Evolutionary conservation across 805 yeast genomes (phyloP).

Genomic region (Metschnikowia borealis): DNA sequence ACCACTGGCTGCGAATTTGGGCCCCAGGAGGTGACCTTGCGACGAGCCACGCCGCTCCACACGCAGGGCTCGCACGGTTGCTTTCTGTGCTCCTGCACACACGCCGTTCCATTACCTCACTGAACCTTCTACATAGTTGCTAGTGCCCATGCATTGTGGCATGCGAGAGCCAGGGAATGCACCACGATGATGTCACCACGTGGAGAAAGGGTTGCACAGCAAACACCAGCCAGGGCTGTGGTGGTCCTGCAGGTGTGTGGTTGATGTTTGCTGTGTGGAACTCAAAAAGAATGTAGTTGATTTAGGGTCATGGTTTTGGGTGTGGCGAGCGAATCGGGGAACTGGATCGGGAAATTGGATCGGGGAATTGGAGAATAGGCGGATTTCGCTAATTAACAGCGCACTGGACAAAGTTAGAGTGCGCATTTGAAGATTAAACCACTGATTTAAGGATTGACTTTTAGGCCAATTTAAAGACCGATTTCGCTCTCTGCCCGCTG

Average conservation of each 20-base stretch:
- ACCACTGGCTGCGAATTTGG: constrained; percentile 4
- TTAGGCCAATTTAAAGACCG: no score
- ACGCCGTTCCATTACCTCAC: constrained; percentile 2
- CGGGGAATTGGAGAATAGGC: no score
- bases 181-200: constrained; percentile 1
- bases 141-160: not conserved
- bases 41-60: not conserved
- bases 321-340: no score
- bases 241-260: not conserved
- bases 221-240: not conserved
- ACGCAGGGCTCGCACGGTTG: constrained; percentile 4
- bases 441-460: no score
- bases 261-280: not conserved
- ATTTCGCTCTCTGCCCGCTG: no score
- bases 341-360: no score
- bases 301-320: no score
- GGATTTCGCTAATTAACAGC: no score
- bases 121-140: not conserved
- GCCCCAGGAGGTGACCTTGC: not conserved
- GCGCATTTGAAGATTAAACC: no score
- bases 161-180: not conserved
- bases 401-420: no score
- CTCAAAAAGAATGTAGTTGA: no score
- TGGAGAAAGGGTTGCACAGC: not conserved
- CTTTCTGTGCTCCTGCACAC: constrained; percentile 1